Conservation (phyloP, 2,329 filamentous ascomycete genomes). For the Fusarium humuli region DNA sequence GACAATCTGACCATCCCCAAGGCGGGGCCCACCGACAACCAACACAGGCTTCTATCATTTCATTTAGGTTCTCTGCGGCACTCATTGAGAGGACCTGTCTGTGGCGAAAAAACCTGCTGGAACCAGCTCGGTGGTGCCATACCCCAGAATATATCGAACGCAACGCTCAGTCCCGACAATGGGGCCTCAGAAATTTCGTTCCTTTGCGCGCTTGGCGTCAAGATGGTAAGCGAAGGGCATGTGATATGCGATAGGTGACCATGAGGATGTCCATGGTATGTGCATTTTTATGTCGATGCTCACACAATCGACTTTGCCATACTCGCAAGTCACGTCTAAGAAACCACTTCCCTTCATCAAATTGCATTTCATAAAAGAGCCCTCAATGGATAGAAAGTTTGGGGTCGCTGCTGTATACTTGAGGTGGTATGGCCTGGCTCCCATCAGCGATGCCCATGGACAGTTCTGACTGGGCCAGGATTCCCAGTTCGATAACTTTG, state of each 20-base stretch:
- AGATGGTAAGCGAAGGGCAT: neutral
- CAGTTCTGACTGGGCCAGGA: neutral
- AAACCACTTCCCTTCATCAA: neutral
- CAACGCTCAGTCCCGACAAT: slow-evolving; percentile 27
- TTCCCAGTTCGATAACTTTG: neutral
- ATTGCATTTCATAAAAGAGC: neutral
- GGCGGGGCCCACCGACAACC: slow-evolving; percentile 36
- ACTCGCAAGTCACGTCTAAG: neutral
- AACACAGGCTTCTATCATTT: slow-evolving; percentile 13
- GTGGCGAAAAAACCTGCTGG: slow-evolving; percentile 21
- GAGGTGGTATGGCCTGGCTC: neutral
- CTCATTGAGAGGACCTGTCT: neutral
- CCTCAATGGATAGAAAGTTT: neutral
- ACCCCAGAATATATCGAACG: slow-evolving; percentile 37
- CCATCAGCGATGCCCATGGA: neutral
- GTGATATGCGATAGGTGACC: slow-evolving; percentile 2
- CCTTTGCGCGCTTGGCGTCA: neutral
- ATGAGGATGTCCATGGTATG: neutral
- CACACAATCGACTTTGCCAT: neutral
- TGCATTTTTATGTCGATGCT: neutral
- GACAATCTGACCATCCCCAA: slow-evolving; percentile 32
- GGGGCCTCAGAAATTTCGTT: neutral
- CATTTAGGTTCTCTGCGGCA: neutral
- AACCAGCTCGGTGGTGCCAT: slow-evolving; percentile 36
- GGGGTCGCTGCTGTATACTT: neutral